Evolutionary conservation across 768 basidiomycete genomes (phyloP).

Genomic region (Trametes elegans): DNA sequence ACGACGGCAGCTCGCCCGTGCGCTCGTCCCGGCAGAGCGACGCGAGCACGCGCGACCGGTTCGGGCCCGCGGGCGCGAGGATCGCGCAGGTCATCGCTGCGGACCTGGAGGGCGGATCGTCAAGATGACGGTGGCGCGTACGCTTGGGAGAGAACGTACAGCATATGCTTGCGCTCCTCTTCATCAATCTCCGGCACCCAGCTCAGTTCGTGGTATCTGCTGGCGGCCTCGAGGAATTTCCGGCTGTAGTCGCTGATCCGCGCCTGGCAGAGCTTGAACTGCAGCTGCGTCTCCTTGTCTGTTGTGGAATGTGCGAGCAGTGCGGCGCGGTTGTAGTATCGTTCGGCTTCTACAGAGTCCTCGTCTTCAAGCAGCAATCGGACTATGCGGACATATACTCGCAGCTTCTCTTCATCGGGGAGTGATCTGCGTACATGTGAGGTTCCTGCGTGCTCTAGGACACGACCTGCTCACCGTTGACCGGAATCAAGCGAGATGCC

Average conservation of each 20-base stretch:
- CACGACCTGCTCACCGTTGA: constrained; percentile 56
- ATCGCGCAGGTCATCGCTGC: constrained; percentile 96
- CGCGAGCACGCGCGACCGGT: constrained; percentile 89
- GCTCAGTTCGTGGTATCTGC: constrained; percentile 91
- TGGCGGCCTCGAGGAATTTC: constrained; percentile 92
- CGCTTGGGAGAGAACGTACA: constrained; percentile 52
- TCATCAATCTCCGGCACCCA: constrained; percentile 91
- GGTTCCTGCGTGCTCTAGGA: neutral
- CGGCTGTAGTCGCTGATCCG: constrained; percentile 90
- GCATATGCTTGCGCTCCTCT: constrained; percentile 85
- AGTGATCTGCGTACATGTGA: constrained; percentile 13
- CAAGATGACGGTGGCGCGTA: neutral
- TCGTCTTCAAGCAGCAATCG: constrained; percentile 93
- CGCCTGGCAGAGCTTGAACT: constrained; percentile 92
- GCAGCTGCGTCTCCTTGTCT: constrained; percentile 76
- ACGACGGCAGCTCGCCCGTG: constrained; percentile 71
- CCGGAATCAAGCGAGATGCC: constrained; percentile 89
- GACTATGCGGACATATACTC: constrained; percentile 91
- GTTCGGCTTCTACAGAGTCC: constrained; percentile 96
- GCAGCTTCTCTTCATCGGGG: constrained; percentile 80
- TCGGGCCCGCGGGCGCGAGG: constrained; percentile 94
- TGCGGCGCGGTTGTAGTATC: constrained; percentile 95
- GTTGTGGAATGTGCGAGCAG: constrained; percentile 78
- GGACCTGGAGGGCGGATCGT: constrained; percentile 44
- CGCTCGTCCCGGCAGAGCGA: constrained; percentile 95